Base-by-base conservation (phyloP, 345 rosid genomes). In the Euclidium syriacum region DNA sequence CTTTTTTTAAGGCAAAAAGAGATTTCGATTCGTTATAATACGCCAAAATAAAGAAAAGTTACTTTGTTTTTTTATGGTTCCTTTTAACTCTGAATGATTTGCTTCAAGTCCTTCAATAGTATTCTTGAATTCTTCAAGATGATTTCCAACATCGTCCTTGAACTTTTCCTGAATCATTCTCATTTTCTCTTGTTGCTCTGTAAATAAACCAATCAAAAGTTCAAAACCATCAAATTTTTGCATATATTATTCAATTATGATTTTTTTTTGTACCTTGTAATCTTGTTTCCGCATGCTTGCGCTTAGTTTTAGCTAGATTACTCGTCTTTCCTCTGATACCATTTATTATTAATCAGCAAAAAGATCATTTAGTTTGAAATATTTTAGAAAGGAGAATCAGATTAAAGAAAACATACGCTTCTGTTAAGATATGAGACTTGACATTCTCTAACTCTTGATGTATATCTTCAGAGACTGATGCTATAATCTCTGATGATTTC, bases 161-260 rank as follows among this genome's bases (percentile, higher is more conserved):
- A 87, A 84, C 58, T 82, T 85, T 40, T 80, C 83, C 38, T 84
- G 81, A 58, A 90, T 83, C 77, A 67, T 40, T 70, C 75, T 82
- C 63, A 94, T 69, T 61, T 79, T 83, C 64, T 89, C 86, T 72
- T 80, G 78, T 80, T 84, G 85, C 72, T 82, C 97, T 92, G 90
- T 7, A 26, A 56, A n/a, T n/a, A n/a, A n/a, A n/a, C n/a, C 30
- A 29, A 41, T 20, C 34, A 41, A 53, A 15, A 22, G 32, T 44
- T 6, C 49, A 34, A 24, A 25, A 42, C n/a, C 10, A 60, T 34
- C 57, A 62, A 46, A 24, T 61, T 23, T 46, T 15, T 23, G n/a
- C n/a, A n/a, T n/a, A n/a, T n/a, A n/a, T n/a, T n/a, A n/a, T n/a
- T n/a, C n/a, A n/a, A n/a, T n/a, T n/a, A n/a, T n/a, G n/a, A n/a